Evolutionary conservation across 129 eudicot species (phyloP).

Genomic region (Helianthus annuus): HanXRQr2.0-SUNRISE NC_035447.2:101104273-101104772

Average conservation of each 20-base stretch:
- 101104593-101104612: conserved; percentile 97
- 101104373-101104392: too few relatives aligned
- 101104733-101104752: conserved; percentile 81
- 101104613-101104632: conserved; percentile 75
- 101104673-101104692: neutral
- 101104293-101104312: conserved; percentile 20
- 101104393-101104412: neutral
- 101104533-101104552: conserved; percentile 82
- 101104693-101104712: neutral
- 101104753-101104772: conserved; percentile 76
- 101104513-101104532: conserved; percentile 92
- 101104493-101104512: conserved; percentile 99
- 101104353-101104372: neutral
- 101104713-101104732: conserved; percentile 59
- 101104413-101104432: too few relatives aligned
- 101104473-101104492: conserved; percentile 87
- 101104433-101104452: conserved; percentile 65
- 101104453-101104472: conserved; percentile 85
- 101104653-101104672: neutral
- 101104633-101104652: neutral
- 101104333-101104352: conserved; percentile 15
- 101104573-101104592: conserved; percentile 90
- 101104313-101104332: neutral
- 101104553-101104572: conserved; percentile 97
- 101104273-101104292: neutral